These are phyloP conservation scores for Colletotrichum horii DNA, from an alignment of 2,329 filamentous ascomycete species.

Conservation along the genomic window DNA sequence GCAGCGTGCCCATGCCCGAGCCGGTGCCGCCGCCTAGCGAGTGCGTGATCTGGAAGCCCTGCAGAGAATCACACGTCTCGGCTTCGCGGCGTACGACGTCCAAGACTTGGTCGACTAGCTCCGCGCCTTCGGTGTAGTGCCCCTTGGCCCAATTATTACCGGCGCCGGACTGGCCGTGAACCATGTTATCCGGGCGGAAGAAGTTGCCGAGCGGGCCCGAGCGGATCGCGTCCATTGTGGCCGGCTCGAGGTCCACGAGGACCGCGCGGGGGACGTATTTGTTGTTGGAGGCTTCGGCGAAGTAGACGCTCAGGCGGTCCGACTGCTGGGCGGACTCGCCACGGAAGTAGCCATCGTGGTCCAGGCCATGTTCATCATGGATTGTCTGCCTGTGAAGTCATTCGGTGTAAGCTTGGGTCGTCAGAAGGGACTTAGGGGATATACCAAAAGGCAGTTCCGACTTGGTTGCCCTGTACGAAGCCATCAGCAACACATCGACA, in stretches of 20 bases:
- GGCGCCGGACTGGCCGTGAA: conserved; percentile 98
- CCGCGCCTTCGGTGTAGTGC: conserved; percentile 99
- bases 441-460: conserved; percentile 99
- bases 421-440: conserved; percentile 33
- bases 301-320: conserved; percentile 99
- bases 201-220: conserved; percentile 97
- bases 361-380: conserved; percentile 92
- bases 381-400: conserved; percentile 70
- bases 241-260: conserved; percentile 98
- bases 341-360: conserved; percentile 96
- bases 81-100: conserved; percentile 99
- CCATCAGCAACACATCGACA: not conserved
- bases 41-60: conserved; percentile 99
- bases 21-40: conserved; percentile 99
- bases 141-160: conserved; percentile 99
- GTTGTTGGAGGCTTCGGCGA: conserved; percentile 85
- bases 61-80: conserved; percentile 98
- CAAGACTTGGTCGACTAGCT: conserved; percentile 96
- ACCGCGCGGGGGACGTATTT: conserved; percentile 99
- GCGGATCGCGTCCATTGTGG: conserved; percentile 99
- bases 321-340: conserved; percentile 97
- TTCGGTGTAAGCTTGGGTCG: conserved; percentile 39
- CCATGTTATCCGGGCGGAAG: conserved; percentile 99
- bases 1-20: conserved; percentile 99
- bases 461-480: conserved; percentile 89